These are phyloP conservation scores for slime mould (Dictyostelium discoideum) DNA, from an alignment of 78 protist species.

Conservation along the genomic window DNA sequence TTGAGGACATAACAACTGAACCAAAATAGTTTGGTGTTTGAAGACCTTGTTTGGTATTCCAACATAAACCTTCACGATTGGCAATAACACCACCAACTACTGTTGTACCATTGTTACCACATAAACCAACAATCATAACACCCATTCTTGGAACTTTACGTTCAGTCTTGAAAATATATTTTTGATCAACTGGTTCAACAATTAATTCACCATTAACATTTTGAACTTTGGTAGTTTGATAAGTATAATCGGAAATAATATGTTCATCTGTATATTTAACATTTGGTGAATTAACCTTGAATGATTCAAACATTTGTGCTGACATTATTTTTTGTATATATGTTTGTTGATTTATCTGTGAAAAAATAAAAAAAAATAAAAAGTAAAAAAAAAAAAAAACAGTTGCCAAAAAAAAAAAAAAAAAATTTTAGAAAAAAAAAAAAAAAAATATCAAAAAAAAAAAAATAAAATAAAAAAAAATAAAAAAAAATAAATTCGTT, in stretches of 20 bases:
- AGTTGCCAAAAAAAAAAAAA: not conserved
- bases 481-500: not conserved
- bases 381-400: not conserved
- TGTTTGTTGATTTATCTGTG: not conserved
- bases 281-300: conserved; percentile 81
- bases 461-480: too few species aligned
- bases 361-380: not conserved
- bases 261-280: conserved; percentile 87
- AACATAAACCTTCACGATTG: conserved; percentile 92
- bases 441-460: too few species aligned
- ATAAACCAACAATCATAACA: conserved; percentile 98
- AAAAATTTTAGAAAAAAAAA: not conserved
- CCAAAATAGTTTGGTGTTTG: conserved; percentile 98
- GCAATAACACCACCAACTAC: conserved; percentile 96
- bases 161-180: conserved; percentile 62
- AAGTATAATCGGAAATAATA: conserved; percentile 86
- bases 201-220: conserved; percentile 63
- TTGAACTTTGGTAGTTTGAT: conserved; percentile 74
- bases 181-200: conserved; percentile 81
- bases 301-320: conserved; percentile 67
- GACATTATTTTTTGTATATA: conserved; percentile 28
- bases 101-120: conserved; percentile 99
- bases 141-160: conserved; percentile 75
- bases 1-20: conserved; percentile 95
- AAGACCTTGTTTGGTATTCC: conserved; percentile 94